Evolutionary conservation across 2,329 filamentous ascomycete genomes (phyloP).

Genomic region (Aspergillus felis): DNA sequence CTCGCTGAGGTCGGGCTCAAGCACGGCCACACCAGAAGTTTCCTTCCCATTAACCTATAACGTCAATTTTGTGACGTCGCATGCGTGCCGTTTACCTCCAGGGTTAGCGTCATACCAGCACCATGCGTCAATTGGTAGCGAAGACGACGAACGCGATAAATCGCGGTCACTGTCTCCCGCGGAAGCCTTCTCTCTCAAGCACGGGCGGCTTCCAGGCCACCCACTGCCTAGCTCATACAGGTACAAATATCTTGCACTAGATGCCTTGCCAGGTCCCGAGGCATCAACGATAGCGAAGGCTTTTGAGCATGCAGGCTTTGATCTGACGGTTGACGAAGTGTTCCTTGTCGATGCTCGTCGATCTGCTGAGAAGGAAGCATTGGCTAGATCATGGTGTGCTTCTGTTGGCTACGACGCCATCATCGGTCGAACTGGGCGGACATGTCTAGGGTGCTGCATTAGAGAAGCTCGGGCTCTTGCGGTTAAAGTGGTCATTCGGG

Average conservation of each 20-base stretch:
- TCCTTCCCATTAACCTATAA: slow-evolving; percentile 46
- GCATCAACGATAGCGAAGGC: slow-evolving; percentile 6
- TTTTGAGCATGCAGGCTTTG: background rate
- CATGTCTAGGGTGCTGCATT: slow-evolving; percentile 40
- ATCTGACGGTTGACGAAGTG: slow-evolving; percentile 17
- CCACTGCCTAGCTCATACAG: slow-evolving; percentile 34
- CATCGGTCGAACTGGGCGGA: slow-evolving; percentile 37
- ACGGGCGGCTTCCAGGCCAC: slow-evolving; percentile 32
- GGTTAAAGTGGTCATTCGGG: slow-evolving; percentile 37
- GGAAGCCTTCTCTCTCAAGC: slow-evolving; percentile 1
- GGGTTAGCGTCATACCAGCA: slow-evolving; percentile 22
- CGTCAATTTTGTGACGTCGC: slow-evolving; percentile 52
- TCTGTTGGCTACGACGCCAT: slow-evolving; percentile 40
- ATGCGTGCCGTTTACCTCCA: slow-evolving; percentile 48
- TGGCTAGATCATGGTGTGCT: slow-evolving; percentile 44
- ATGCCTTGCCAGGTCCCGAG: slow-evolving; percentile 16
- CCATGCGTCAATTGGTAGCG: background rate
- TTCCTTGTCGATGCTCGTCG: slow-evolving; percentile 37
- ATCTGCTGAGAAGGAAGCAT: slow-evolving; percentile 33
- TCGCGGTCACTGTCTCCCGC: slow-evolving; percentile 3
- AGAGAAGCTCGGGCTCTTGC: slow-evolving; percentile 40
- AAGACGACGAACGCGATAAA: background rate
- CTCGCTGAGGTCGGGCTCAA: slow-evolving; percentile 12
- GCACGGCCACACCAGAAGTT: slow-evolving; percentile 16
- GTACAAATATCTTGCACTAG: slow-evolving; percentile 30